Conservation (phyloP, 2,329 filamentous ascomycete species). For the Ophiostoma populinum region DNA sequence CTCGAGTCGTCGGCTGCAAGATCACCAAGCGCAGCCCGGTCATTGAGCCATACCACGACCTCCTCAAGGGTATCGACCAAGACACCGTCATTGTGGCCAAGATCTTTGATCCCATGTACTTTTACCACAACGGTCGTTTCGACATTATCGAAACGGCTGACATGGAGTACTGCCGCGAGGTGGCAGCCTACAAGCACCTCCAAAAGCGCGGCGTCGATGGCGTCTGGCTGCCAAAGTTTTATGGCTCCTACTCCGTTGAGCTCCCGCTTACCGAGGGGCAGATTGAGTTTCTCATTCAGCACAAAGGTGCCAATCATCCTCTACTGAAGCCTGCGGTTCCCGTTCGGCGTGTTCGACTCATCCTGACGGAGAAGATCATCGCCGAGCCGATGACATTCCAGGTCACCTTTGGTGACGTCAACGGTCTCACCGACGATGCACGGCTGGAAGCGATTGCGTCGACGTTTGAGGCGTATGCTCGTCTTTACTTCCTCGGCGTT, state of each 20-base stretch:
- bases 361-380: conserved; percentile 6
- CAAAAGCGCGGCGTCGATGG: conserved; percentile 8
- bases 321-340: background rate
- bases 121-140: conserved; percentile 7
- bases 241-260: conserved; percentile 7
- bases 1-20: conserved; percentile 8
- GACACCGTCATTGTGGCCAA: conserved; percentile 9
- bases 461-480: conserved; percentile 8
- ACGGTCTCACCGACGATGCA: background rate
- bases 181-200: conserved; percentile 9
- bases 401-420: conserved; percentile 8
- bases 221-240: conserved; percentile 7
- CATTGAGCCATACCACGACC: background rate
- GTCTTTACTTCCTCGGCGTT: conserved; percentile 9
- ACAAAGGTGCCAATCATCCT: background rate
- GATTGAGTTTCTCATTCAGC: background rate
- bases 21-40: background rate
- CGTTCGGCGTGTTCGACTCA: conserved; percentile 7
- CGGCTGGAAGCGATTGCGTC: conserved; percentile 7
- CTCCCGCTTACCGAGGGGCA: conserved; percentile 7
- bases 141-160: conserved; percentile 11
- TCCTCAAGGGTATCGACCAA: background rate
- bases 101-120: conserved; percentile 11
- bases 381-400: conserved; percentile 7
- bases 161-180: conserved; percentile 11